phyloP scores from a whole-genome alignment of 768 basidiomycete species.

The Piloderma croceum region DNA sequence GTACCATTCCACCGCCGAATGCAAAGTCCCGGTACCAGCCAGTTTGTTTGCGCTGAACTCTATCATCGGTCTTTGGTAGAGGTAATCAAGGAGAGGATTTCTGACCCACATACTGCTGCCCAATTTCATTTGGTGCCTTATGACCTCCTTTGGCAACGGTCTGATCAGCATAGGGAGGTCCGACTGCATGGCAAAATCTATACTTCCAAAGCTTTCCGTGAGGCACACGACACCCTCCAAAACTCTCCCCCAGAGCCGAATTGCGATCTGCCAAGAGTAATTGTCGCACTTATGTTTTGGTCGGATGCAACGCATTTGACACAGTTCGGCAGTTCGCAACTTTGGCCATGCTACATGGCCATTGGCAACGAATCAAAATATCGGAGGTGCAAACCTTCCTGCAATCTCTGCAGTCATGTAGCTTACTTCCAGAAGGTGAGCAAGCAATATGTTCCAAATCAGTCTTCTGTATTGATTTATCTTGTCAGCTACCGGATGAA shows the following conservation, averaged over 20 bases:
- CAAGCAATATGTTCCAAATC: neutral
- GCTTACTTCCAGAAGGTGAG: neutral
- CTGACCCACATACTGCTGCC: too few species aligned
- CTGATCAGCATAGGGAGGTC: too few species aligned
- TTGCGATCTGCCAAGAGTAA: conserved; percentile 11
- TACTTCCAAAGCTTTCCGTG: conserved; percentile 14
- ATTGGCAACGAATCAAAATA: conserved; percentile 19
- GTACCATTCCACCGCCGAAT: conserved; percentile 7
- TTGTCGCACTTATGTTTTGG: conserved; percentile 13
- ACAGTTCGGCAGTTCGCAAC: conserved; percentile 15
- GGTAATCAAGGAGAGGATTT: too few species aligned
- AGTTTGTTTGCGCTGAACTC: too few species aligned
- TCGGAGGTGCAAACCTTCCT: neutral
- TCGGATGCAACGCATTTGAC: conserved; percentile 20
- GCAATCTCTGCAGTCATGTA: neutral
- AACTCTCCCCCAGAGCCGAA: conserved; percentile 13
- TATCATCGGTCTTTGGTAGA: too few species aligned
- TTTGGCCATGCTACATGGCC: conserved; percentile 19
- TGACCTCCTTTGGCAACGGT: too few species aligned
- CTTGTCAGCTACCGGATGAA: neutral
- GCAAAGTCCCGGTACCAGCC: conserved; percentile 3
- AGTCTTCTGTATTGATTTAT: neutral
- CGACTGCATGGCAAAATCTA: conserved; percentile 22
- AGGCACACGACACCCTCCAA: conserved; percentile 19
- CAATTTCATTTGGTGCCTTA: too few species aligned